Evolutionary conservation across 306 rosid genomes (phyloP).

Genomic region (Sicyos edulis): DNA sequence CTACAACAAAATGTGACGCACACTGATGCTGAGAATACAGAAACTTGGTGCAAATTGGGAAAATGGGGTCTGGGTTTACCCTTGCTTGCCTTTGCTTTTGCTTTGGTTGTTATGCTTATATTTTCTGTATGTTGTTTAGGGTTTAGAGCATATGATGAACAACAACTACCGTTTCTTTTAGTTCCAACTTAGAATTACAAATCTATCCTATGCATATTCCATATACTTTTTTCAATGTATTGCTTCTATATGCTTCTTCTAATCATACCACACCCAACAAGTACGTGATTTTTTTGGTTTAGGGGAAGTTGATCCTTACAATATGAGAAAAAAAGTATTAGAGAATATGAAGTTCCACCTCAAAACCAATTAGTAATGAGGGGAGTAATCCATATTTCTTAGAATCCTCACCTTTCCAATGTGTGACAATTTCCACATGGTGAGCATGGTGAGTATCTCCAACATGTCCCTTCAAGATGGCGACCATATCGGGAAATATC

Average conservation of each 20-base stretch:
- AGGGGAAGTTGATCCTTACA: not conserved
- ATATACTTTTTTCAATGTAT: too few relatives aligned
- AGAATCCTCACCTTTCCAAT: too few relatives aligned
- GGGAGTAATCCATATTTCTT: too few relatives aligned
- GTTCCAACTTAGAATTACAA: slow-evolving; percentile 4
- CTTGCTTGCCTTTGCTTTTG: not conserved
- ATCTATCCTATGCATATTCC: not conserved
- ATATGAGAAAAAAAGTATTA: too few relatives aligned
- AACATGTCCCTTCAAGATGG: too few relatives aligned
- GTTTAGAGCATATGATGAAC: not conserved
- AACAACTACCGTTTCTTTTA: not conserved
- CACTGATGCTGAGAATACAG: not conserved
- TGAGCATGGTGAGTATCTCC: too few relatives aligned
- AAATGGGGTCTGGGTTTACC: not conserved
- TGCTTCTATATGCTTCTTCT: too few relatives aligned
- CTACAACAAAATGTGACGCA: not conserved
- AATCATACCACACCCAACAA: too few relatives aligned
- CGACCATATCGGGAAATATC: too few relatives aligned
- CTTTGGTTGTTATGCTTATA: not conserved
- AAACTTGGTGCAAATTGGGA: not conserved
- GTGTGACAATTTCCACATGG: too few relatives aligned
- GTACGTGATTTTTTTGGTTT: not conserved
- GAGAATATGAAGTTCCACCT: too few relatives aligned
- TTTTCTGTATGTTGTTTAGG: not conserved
- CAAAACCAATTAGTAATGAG: too few relatives aligned